Evolutionary conservation across 441 rosid genomes (phyloP).

Genomic region (Croton setiger): DNA sequence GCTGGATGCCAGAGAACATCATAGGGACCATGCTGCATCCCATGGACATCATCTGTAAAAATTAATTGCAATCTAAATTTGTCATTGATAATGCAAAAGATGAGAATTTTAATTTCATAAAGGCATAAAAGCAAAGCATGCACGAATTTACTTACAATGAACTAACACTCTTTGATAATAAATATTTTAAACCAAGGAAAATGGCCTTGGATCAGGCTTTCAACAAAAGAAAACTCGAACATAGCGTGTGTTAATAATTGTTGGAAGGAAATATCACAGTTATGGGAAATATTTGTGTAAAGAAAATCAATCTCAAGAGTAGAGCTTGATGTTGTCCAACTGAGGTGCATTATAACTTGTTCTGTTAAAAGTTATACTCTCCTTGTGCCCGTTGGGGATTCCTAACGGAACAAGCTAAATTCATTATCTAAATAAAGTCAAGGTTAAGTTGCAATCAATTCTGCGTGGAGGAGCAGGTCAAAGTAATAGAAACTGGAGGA

Average conservation of each 20-base stretch:
- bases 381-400: background rate
- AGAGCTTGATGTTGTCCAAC: background rate
- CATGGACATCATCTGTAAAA: conserved; percentile 91
- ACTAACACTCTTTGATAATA: background rate
- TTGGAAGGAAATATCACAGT: background rate
- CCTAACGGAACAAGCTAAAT: background rate
- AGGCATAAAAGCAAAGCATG: conserved; percentile 6
- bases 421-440: background rate
- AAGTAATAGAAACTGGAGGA: too few relatives aligned
- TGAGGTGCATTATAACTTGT: too few relatives aligned
- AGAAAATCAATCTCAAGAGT: background rate
- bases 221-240: background rate
- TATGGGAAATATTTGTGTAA: background rate
- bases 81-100: conserved; percentile 27
- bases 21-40: conserved; percentile 88
- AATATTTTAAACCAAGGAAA: background rate
- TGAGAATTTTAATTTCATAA: conserved; percentile 1
- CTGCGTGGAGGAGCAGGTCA: too few relatives aligned
- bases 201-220: background rate
- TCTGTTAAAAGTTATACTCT: too few relatives aligned
- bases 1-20: conserved; percentile 86
- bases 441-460: background rate
- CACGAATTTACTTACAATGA: background rate
- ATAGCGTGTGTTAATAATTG: background rate
- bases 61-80: conserved; percentile 30